These are phyloP conservation scores for Scutellaria galericulata DNA, from an alignment of 257 asterid genomes.

Conservation along the genomic window DNA sequence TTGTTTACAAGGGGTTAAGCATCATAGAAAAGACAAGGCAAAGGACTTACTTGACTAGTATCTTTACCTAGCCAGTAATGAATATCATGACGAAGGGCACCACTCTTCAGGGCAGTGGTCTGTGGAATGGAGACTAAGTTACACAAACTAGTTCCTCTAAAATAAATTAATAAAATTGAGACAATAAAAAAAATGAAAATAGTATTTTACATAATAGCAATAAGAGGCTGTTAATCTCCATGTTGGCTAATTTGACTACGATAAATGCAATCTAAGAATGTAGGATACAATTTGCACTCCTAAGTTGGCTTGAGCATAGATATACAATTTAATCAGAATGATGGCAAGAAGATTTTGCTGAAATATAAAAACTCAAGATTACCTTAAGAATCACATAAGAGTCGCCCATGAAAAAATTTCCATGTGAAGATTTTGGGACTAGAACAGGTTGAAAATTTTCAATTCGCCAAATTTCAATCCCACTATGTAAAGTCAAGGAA, in stretches of 20 bases:
- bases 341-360: background rate
- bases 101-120: constrained; percentile 65
- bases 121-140: constrained; percentile 42
- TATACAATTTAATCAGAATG: constrained; percentile 11
- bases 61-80: constrained; percentile 88
- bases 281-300: background rate
- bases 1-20: constrained; percentile 1
- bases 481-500: constrained; percentile 59
- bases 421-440: constrained; percentile 63
- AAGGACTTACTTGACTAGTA: constrained; percentile 59
- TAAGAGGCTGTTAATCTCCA: background rate
- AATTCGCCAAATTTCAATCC: constrained; percentile 85
- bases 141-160: constrained; percentile 12
- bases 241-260: constrained; percentile 10
- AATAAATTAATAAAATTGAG: background rate
- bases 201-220: background rate
- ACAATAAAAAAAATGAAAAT: background rate
- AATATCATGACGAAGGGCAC: constrained; percentile 66
- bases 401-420: constrained; percentile 81
- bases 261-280: background rate
- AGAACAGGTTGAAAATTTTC: constrained; percentile 65
- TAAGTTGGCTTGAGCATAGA: constrained; percentile 11
- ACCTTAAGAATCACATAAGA: constrained; percentile 82
- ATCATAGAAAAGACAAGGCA: constrained; percentile 17
- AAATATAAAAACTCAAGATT: constrained; percentile 8